Conservation (phyloP, 2,329 filamentous ascomycete species). For the Phialophora macrospora region DNA sequence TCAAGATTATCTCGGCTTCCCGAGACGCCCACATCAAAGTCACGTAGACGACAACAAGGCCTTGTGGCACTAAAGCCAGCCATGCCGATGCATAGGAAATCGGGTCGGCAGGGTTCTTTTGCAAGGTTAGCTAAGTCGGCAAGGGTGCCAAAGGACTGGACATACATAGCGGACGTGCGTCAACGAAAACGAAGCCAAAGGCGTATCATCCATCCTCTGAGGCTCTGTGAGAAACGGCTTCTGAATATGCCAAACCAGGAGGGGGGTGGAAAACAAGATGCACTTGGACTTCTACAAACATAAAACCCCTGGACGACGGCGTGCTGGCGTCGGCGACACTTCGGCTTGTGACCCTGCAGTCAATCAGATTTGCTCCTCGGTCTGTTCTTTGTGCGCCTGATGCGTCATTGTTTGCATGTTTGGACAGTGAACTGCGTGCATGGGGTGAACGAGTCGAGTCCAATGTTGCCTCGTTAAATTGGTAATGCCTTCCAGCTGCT, state of each 20-base stretch:
- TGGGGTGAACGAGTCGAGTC: background rate
- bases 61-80: slow-evolving; percentile 92
- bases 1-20: slow-evolving; percentile 84
- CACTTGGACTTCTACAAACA: background rate
- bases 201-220: slow-evolving; percentile 45
- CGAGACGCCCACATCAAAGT: slow-evolving; percentile 89
- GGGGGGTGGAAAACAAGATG: background rate
- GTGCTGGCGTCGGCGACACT: background rate
- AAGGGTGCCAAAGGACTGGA: background rate
- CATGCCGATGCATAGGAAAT: slow-evolving; percentile 88
- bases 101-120: slow-evolving; percentile 79
- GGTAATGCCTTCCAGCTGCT: background rate
- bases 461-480: background rate
- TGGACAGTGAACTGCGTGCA: too few species aligned
- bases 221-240: background rate
- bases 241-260: background rate
- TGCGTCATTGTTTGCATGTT: slow-evolving; percentile 20
- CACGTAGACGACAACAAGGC: slow-evolving; percentile 84
- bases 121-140: slow-evolving; percentile 15
- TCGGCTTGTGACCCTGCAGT: background rate
- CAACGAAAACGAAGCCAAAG: slow-evolving; percentile 85
- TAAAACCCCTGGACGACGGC: background rate
- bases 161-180: slow-evolving; percentile 95
- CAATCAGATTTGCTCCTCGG: background rate
- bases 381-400: background rate